Conservation (phyloP, 2,329 filamentous ascomycete genomes). For the Nemania abortiva region DNA sequence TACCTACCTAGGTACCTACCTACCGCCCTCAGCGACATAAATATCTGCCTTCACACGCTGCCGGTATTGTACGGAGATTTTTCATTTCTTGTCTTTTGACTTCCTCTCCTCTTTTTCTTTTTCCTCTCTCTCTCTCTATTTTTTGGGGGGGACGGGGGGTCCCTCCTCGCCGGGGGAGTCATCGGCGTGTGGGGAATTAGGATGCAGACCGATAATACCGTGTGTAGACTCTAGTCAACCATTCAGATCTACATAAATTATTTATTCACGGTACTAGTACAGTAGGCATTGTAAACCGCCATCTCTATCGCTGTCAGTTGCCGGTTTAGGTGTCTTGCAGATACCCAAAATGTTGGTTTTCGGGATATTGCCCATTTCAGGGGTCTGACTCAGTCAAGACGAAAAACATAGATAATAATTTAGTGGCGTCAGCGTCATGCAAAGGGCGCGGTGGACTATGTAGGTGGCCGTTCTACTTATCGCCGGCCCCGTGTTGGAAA, state of each 20-base stretch:
- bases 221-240: neutral
- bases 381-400: neutral
- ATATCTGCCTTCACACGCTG: no score
- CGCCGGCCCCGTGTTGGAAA: neutral
- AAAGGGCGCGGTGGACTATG: neutral
- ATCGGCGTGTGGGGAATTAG: constrained; percentile 30
- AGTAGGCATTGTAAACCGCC: neutral
- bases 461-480: neutral
- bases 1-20: no score
- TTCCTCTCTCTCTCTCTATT: no score
- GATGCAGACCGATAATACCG: no score
- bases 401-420: neutral
- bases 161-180: constrained; percentile 42
- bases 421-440: constrained; percentile 5
- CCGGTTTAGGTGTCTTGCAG: neutral
- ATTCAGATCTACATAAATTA: neutral
- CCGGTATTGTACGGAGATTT: no score
- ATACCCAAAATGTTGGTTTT: neutral
- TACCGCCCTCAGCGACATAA: no score
- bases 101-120: no score
- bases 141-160: no score
- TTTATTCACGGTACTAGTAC: neutral
- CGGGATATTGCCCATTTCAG: constrained; percentile 21
- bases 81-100: no score
- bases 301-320: neutral